Evolutionary conservation across 306 rosid genomes (phyloP).

Genomic region (Spatholobus suberectus): DNA sequence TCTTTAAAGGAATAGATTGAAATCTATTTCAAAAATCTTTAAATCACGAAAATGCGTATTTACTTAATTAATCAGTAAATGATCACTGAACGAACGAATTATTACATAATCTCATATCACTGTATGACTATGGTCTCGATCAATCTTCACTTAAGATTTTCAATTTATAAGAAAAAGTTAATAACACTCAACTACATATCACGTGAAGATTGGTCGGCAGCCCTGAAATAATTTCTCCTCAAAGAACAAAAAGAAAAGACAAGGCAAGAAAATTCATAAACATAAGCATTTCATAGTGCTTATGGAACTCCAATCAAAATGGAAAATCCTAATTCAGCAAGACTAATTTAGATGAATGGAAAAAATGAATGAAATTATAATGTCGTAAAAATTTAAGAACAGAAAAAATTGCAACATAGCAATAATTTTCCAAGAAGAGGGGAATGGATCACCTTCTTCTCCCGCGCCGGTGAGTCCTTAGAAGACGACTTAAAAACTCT

Average conservation of each 20-base stretch:
- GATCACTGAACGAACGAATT: no score
- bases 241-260: background rate
- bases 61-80: background rate
- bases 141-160: no score
- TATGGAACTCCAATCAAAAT: background rate
- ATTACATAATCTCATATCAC: no score
- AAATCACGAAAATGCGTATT: background rate
- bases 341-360: background rate
- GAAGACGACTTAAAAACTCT: conserved; percentile 81
- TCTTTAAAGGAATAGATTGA: background rate
- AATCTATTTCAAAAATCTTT: background rate
- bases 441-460: conserved; percentile 61
- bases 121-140: no score
- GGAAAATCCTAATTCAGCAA: conserved; percentile 2
- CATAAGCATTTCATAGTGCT: background rate
- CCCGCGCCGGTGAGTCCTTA: conserved; percentile 60
- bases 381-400: background rate
- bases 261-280: background rate
- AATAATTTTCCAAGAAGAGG: background rate
- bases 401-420: background rate
- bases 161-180: no score
- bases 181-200: no score
- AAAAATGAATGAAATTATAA: background rate
- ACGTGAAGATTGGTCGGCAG: no score
- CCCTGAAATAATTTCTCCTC: no score